Base-by-base conservation (phyloP, 352 stramenopile species). In the Pythium coloratum region DNA sequence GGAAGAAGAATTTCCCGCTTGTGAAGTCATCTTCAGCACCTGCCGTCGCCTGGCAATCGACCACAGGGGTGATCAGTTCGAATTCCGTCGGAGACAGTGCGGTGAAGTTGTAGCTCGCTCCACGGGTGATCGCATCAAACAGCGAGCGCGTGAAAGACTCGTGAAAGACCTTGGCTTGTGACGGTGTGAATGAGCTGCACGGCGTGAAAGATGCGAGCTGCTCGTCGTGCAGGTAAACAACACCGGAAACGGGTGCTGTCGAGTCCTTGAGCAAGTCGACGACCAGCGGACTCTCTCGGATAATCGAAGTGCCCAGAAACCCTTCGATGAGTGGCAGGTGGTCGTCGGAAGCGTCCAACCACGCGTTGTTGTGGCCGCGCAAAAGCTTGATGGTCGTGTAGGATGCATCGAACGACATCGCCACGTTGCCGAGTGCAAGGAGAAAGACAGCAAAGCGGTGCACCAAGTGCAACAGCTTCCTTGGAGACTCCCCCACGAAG, bases 261-360 rank as follows among this genome's bases (percentile, higher is more conserved):
- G 66, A 60, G 18, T 70, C 67, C 24, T 46, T 44, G 16, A 78
- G 51, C 2, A 76, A 53, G 3, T 71, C 30, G 18, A 74, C 44
- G 26, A 86, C 53, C 7, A 86, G 40, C 10, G 59, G 68, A 18
- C 73, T 80, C 2, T 85, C 66, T 20, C 70, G 59, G 42, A 85
- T 69, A 1, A 70, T 67, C 18, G 36, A 51, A 18, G 61, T 61
- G 0, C 75, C 77, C 6, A 55, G 49, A 36, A 78, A 82, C 10
- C 50, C 54, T 16, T 42, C 65, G 38, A 85, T 81, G 6, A 85
- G 59, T 10, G 50, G 61, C 0, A 67, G 28, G 0, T 30, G 36
- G 40, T 67, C 50, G 40, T 59, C 61, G 20, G 55, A 26, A 0
- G 32, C 36, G 12, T 13, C 51, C 13, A 59, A 53, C 40, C 32